These are phyloP conservation scores for Rhodamnia rubescens DNA, from an alignment of 345 rosid species.

Conservation along the genomic window DNA sequence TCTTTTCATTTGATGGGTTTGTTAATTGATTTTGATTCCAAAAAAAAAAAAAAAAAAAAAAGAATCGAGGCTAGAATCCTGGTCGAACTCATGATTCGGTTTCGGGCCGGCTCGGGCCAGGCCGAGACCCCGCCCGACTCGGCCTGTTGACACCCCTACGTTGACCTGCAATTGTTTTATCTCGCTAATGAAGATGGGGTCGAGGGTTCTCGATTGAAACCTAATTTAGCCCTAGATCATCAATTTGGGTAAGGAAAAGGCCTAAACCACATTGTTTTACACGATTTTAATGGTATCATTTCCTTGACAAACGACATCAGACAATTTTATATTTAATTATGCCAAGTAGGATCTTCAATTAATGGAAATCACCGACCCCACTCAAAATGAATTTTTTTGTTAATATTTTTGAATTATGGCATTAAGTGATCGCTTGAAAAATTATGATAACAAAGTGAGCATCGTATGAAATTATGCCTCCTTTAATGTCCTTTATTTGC, in stretches of 20 bases:
- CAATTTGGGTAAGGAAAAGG: neutral
- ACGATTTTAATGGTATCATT: neutral
- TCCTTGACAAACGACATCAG: neutral
- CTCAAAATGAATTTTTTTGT: neutral
- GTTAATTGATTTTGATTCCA: too few species aligned
- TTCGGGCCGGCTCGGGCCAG: too few species aligned
- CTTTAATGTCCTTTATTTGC: neutral
- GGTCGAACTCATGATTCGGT: too few species aligned
- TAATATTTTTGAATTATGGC: neutral
- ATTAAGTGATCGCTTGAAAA: neutral
- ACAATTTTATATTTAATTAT: neutral
- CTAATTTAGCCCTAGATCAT: neutral
- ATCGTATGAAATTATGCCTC: rapidly evolving
- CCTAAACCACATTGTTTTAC: neutral
- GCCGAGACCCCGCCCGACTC: too few species aligned
- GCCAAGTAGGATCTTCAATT: neutral
- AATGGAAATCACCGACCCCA: neutral
- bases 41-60: too few species aligned
- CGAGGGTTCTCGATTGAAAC: neutral
- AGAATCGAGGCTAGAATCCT: too few species aligned
- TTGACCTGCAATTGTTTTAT: neutral
- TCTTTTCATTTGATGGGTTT: too few species aligned
- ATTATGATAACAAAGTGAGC: neutral
- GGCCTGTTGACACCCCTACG: too few species aligned
- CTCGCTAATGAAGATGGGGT: neutral